phyloP scores from a whole-genome alignment of 768 basidiomycete genomes.

The Agrocybe chaxingu region DNA sequence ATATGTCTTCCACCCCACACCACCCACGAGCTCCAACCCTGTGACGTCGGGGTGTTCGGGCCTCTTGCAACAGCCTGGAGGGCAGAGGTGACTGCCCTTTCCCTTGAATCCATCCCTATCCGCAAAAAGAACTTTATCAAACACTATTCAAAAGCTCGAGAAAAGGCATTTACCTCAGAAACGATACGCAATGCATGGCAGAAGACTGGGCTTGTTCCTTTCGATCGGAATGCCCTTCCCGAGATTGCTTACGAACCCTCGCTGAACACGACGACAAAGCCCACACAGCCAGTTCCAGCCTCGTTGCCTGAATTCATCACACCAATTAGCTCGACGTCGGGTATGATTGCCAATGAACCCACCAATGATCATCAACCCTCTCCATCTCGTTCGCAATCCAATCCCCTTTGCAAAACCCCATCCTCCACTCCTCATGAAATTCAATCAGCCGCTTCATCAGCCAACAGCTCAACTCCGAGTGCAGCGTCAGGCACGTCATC shows the following conservation, averaged over 20 bases:
- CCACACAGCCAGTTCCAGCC: constrained; percentile 11
- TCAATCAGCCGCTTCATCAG: no score
- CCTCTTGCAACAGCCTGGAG: constrained; percentile 19
- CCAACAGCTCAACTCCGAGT: neutral
- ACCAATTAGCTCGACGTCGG: neutral
- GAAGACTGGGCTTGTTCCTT: constrained; percentile 19
- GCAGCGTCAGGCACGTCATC: neutral
- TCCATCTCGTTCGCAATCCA: no score
- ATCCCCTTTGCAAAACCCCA: no score
- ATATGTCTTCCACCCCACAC: constrained; percentile 35
- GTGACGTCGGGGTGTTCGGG: constrained; percentile 34
- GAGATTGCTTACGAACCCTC: neutral
- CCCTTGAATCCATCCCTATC: neutral
- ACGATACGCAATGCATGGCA: constrained; percentile 17
- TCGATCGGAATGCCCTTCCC: constrained; percentile 14
- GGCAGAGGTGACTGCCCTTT: neutral
- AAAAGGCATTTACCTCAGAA: constrained; percentile 10
- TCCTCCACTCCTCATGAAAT: no score
- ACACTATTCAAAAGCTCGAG: constrained; percentile 10
- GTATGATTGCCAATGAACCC: no score
- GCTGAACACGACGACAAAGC: constrained; percentile 8
- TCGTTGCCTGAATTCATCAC: constrained; percentile 2
- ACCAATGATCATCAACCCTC: no score
- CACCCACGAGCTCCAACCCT: constrained; percentile 33
- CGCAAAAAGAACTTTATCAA: constrained; percentile 3